Conservation (phyloP, 257 asterid genomes). For the Rhazya stricta region DNA sequence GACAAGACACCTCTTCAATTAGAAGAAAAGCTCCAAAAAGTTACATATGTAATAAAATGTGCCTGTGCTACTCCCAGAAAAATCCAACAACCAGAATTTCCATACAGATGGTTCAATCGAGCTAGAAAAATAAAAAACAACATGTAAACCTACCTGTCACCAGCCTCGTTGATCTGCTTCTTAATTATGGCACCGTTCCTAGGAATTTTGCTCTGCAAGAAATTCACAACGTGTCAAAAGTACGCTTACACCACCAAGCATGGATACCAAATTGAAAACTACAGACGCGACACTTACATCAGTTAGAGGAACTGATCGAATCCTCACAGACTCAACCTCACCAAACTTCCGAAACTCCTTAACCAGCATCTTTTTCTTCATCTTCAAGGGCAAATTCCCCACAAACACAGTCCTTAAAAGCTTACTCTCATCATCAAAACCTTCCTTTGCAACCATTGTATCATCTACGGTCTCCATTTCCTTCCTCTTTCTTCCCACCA, state of each 20-base stretch:
- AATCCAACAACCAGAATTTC: not conserved
- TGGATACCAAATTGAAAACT: not conserved
- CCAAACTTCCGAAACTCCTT: conserved; percentile 79
- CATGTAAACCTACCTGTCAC: conserved; percentile 47
- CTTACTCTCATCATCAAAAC: conserved; percentile 89
- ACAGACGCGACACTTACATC: conserved; percentile 53
- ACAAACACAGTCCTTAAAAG: conserved; percentile 84
- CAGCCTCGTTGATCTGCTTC: conserved; percentile 71
- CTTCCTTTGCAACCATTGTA: conserved; percentile 65
- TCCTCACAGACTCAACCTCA: conserved; percentile 85
- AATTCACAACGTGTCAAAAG: not conserved
- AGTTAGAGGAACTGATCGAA: conserved; percentile 74
- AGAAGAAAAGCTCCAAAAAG: not conserved
- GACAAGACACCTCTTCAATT: no score
- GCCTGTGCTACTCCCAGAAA: not conserved
- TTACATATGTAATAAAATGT: not conserved
- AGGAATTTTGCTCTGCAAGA: conserved; percentile 65
- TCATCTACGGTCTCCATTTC: conserved; percentile 75
- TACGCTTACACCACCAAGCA: not conserved
- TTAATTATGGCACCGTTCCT: conserved; percentile 81
- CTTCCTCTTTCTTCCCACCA: conserved; percentile 87
- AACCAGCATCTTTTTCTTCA: conserved; percentile 66
- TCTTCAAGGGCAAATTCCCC: conserved; percentile 80
- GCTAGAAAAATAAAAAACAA: not conserved
- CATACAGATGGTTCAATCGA: not conserved